phyloP scores from a whole-genome alignment of 345 rosid species.

The Citrus glauca region DNA sequence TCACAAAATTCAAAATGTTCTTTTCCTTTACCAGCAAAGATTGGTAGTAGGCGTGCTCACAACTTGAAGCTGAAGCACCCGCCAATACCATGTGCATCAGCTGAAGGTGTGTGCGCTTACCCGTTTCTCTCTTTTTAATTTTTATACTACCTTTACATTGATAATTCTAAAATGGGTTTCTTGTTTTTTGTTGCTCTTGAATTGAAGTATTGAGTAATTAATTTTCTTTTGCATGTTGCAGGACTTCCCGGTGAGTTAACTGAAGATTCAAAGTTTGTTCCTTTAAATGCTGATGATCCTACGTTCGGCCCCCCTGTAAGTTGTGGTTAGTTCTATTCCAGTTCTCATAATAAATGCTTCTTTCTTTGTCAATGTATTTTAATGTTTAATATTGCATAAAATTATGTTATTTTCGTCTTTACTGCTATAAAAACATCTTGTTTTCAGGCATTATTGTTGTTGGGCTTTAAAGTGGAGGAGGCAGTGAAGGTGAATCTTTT shows the following conservation, averaged over 20 bases:
- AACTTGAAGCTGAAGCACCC: slow-evolving; percentile 25
- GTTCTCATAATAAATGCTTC: not conserved
- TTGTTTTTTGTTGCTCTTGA: not conserved
- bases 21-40: slow-evolving; percentile 18
- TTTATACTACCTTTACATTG: not conserved
- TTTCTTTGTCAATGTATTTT: not conserved
- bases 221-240: slow-evolving; percentile 13
- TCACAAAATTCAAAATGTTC: slow-evolving; percentile 6
- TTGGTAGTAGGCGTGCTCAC: not conserved
- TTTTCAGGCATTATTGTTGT: slow-evolving; percentile 66
- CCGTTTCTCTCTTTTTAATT: not conserved
- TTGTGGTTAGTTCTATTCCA: slow-evolving; percentile 38
- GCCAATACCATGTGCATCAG: slow-evolving; percentile 32
- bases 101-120: slow-evolving; percentile 32
- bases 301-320: slow-evolving; percentile 86
- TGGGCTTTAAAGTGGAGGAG: slow-evolving; percentile 69
- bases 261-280: slow-evolving; percentile 83
- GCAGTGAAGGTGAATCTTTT: slow-evolving; percentile 45
- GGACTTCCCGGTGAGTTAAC: slow-evolving; percentile 47
- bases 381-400: not conserved
- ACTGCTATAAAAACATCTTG: not conserved
- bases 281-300: slow-evolving; percentile 67
- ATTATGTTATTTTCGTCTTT: not conserved
- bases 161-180: not conserved
- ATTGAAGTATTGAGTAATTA: not conserved